Evolutionary conservation across 2,329 filamentous ascomycete species (phyloP).

Genomic region (Botrytis squamosa): DNA sequence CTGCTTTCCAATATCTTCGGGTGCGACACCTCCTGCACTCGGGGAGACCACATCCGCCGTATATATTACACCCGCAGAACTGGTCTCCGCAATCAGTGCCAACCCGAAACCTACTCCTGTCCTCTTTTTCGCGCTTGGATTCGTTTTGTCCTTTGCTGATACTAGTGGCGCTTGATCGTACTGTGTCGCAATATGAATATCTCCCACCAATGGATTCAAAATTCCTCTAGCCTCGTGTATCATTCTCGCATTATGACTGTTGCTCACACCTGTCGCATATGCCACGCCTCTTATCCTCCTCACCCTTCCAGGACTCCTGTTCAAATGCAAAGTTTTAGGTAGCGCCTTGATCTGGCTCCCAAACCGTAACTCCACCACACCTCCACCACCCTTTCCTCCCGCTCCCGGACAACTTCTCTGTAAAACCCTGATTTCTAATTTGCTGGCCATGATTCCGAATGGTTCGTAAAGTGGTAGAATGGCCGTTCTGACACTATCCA

Average conservation of each 20-base stretch:
- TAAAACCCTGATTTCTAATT: constrained; percentile 83
- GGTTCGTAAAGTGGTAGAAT: constrained; percentile 85
- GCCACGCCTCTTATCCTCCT: constrained; percentile 90
- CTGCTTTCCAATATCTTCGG: constrained; percentile 85
- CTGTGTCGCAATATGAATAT: constrained; percentile 85
- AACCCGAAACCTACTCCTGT: constrained; percentile 90
- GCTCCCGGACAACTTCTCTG: constrained; percentile 74
- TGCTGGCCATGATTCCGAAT: constrained; percentile 77
- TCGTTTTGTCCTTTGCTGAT: constrained; percentile 52
- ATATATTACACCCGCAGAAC: constrained; percentile 74
- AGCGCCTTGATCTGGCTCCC: constrained; percentile 82
- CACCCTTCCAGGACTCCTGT: constrained; percentile 77
- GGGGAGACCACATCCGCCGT: constrained; percentile 79
- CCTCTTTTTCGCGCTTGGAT: constrained; percentile 59
- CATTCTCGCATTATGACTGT: constrained; percentile 91
- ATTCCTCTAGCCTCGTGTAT: constrained; percentile 87
- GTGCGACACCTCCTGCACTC: constrained; percentile 74
- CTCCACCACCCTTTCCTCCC: constrained; percentile 76
- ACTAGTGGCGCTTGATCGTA: constrained; percentile 67
- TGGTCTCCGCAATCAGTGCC: constrained; percentile 89
- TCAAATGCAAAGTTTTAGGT: constrained; percentile 88
- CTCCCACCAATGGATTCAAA: constrained; percentile 79
- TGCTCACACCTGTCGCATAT: constrained; percentile 88
- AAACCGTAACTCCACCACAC: constrained; percentile 90
- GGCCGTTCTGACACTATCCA: constrained; percentile 90